These are phyloP conservation scores for Trichosporon asahii DNA, from an alignment of 1,284 basidiomycete species.

Conservation along the genomic window DNA sequence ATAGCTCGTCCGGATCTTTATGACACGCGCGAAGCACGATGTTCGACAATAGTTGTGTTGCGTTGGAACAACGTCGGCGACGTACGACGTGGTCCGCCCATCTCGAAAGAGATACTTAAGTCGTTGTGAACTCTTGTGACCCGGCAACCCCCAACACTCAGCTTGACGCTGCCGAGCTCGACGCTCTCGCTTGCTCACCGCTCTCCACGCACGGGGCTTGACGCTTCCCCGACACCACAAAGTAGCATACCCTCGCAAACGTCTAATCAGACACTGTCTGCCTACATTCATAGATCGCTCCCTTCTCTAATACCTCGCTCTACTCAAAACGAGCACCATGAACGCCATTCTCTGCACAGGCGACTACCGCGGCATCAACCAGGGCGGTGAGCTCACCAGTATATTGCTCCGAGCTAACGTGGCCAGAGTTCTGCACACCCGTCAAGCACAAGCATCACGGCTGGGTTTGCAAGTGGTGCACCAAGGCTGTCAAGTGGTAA, in stretches of 20 bases:
- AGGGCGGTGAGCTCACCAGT: neutral
- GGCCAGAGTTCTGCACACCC: neutral
- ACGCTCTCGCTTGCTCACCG: neutral
- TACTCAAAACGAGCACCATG: neutral
- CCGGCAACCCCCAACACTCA: neutral
- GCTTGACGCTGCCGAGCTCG: neutral
- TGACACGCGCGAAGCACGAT: neutral
- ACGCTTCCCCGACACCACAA: too few relatives aligned
- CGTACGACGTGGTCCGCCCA: neutral
- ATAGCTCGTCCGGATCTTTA: neutral
- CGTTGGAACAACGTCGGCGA: neutral
- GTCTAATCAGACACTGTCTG: too few relatives aligned
- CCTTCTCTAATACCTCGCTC: too few relatives aligned
- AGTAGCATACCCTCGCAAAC: too few relatives aligned
- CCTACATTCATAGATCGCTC: too few relatives aligned
- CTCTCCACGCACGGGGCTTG: neutral
- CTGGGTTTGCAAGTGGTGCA: conserved; percentile 1
- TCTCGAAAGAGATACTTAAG: too few relatives aligned
- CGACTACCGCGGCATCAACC: conserved; percentile 6
- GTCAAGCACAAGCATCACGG: conserved; percentile 1
- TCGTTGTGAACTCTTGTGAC: too few relatives aligned
- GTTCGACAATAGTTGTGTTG: neutral
- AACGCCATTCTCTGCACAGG: neutral
- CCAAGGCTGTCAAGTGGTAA: neutral
- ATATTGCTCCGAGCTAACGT: neutral